phyloP scores from a whole-genome alignment of 2,329 filamentous ascomycete species.

The Aspergillus fumigatus region DNA sequence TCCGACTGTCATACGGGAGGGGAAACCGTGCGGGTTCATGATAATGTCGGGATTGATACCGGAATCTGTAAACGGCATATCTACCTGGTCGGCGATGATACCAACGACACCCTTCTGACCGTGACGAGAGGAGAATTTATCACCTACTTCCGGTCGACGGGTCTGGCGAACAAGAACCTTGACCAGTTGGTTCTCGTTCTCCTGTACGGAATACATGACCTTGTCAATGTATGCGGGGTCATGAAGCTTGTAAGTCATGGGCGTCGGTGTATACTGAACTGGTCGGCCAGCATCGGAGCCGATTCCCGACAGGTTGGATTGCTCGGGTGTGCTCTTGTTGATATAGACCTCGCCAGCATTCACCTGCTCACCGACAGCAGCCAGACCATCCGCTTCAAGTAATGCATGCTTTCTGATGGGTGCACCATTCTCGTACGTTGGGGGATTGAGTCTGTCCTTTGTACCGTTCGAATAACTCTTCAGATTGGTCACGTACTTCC shows the following conservation, averaged over 20 bases:
- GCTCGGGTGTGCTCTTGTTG: conserved; percentile 80
- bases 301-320: conserved; percentile 68
- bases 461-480: conserved; percentile 82
- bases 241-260: conserved; percentile 69
- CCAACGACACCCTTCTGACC: conserved; percentile 97
- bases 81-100: conserved; percentile 92
- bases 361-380: conserved; percentile 77
- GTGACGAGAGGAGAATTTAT: conserved; percentile 98
- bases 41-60: conserved; percentile 97
- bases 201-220: conserved; percentile 86
- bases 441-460: conserved; percentile 56
- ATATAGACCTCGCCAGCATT: conserved; percentile 79
- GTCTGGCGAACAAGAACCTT: conserved; percentile 98
- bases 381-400: conserved; percentile 81
- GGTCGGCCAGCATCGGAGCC: conserved; percentile 54
- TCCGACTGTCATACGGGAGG: conserved; percentile 97
- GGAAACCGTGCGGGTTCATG: conserved; percentile 99
- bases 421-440: conserved; percentile 59
- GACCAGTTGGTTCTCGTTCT: conserved; percentile 78
- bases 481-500: conserved; percentile 82
- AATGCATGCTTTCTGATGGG: conserved; percentile 65
- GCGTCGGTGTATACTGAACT: conserved; percentile 34
- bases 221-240: conserved; percentile 93
- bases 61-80: conserved; percentile 90
- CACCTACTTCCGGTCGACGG: conserved; percentile 85